Percentiles rank a stretch among this genome's conserved stretches.
phyloP scores from a whole-genome alignment of 352 stramenopile species.

The Globisporangium canariense region DNA sequence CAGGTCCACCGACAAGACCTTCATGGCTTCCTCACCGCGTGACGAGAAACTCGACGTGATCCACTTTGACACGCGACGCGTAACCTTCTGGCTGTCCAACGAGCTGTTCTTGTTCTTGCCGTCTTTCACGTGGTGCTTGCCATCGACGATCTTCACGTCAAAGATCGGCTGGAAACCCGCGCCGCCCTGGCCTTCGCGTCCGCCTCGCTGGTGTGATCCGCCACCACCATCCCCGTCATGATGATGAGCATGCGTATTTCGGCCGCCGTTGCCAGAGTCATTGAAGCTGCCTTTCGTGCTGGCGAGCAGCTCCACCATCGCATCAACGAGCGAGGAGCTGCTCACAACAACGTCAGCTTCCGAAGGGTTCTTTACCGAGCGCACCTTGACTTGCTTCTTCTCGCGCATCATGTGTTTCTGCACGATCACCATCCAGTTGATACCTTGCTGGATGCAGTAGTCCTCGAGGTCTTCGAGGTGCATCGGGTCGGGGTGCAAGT shows the following conservation, averaged over 20 bases:
- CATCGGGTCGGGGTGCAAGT: slow-evolving; percentile 75
- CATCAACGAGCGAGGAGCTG: slow-evolving; percentile 60
- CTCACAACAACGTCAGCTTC: slow-evolving; percentile 71
- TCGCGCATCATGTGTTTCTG: slow-evolving; percentile 81
- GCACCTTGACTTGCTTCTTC: slow-evolving; percentile 85
- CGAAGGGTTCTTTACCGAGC: slow-evolving; percentile 58
- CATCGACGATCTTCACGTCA: slow-evolving; percentile 73
- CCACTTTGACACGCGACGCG: slow-evolving; percentile 84
- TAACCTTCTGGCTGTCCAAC: slow-evolving; percentile 74
- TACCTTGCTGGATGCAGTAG: slow-evolving; percentile 70
- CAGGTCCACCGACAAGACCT: slow-evolving; percentile 78
- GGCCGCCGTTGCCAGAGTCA: slow-evolving; percentile 9
- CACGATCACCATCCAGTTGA: slow-evolving; percentile 85
- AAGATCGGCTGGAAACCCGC: slow-evolving; percentile 57
- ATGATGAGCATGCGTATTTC: slow-evolving; percentile 6
- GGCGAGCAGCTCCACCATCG: slow-evolving; percentile 47
- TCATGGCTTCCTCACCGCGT: slow-evolving; percentile 74
- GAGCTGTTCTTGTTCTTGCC: slow-evolving; percentile 61
- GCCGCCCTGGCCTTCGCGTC: slow-evolving; percentile 18
- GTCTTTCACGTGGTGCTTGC: slow-evolving; percentile 53
- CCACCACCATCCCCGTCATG: slow-evolving; percentile 16
- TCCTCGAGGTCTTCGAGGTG: slow-evolving; percentile 82
- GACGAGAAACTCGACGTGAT: slow-evolving; percentile 78
- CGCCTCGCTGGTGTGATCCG: slow-evolving; percentile 23
- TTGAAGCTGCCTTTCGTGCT: slow-evolving; percentile 15